Percentiles rank a stretch among this genome's conserved stretches.
phyloP scores from a whole-genome alignment of 441 rosid genomes.

The Biscutella laevigata region DNA sequence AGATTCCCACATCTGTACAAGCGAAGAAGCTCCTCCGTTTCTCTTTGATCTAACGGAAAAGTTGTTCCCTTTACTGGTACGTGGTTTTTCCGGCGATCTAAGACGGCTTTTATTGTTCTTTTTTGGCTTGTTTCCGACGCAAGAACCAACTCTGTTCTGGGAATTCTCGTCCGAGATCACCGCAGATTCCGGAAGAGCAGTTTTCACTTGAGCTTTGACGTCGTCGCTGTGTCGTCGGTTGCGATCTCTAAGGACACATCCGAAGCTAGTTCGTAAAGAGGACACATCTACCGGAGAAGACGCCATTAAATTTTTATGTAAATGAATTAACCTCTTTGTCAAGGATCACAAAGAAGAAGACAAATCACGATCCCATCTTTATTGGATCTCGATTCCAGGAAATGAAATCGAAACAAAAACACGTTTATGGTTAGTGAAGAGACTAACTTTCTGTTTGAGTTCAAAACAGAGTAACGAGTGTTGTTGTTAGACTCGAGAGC shows the following conservation, averaged over 20 bases:
- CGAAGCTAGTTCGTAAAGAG: conserved; percentile 40
- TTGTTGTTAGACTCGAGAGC: conserved; percentile 3
- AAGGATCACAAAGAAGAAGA: conserved; percentile 11
- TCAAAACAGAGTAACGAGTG: conserved; percentile 22
- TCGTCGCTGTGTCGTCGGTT: conserved; percentile 21
- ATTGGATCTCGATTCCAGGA: background rate
- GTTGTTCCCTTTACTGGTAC: background rate
- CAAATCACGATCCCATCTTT: conserved; percentile 1
- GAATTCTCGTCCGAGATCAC: conserved; percentile 29
- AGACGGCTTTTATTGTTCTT: conserved; percentile 7
- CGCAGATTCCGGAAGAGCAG: background rate
- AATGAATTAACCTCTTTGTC: background rate
- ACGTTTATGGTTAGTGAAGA: conserved; percentile 6
- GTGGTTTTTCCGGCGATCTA: conserved; percentile 18
- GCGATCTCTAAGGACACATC: conserved; percentile 50
- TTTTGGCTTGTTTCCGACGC: conserved; percentile 7
- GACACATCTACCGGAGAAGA: conserved; percentile 54
- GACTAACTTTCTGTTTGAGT: conserved; percentile 6
- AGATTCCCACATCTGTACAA: conserved; percentile 93
- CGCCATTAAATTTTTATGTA: conserved; percentile 37
- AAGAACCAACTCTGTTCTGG: conserved; percentile 13
- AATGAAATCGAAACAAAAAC: background rate
- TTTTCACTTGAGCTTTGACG: conserved; percentile 35
- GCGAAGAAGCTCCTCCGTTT: conserved; percentile 61
- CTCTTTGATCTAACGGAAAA: conserved; percentile 6